A percentile compares a stretch with the other conserved stretches of the same genome.
Conservation (phyloP, 768 basidiomycete genomes). For the Steccherinum ochraceum region DNA sequence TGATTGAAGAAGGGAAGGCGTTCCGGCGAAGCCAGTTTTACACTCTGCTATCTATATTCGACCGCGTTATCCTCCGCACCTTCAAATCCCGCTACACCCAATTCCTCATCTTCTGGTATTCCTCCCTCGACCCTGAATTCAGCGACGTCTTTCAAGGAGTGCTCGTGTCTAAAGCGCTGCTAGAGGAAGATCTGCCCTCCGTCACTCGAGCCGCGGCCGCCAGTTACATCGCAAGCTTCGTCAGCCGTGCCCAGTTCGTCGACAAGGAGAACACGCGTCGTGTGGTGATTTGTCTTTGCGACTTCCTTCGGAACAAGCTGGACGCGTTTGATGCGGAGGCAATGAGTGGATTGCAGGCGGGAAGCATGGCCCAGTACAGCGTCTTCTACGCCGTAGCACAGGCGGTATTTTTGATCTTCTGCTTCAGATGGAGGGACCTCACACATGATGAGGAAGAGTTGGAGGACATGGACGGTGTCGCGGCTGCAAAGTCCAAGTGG, state of each 20-base stretch:
- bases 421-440: slow-evolving; percentile 94
- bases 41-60: slow-evolving; percentile 87
- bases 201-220: slow-evolving; percentile 90
- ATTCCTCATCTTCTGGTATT: slow-evolving; percentile 93
- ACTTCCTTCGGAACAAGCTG: slow-evolving; percentile 72
- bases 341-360: slow-evolving; percentile 28
- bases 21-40: slow-evolving; percentile 66
- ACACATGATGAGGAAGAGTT: slow-evolving; percentile 54
- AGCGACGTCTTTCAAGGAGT: slow-evolving; percentile 91
- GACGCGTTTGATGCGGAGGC: slow-evolving; percentile 57
- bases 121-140: slow-evolving; percentile 85
- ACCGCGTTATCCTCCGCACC: slow-evolving; percentile 87
- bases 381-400: slow-evolving; percentile 93
- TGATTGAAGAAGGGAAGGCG: slow-evolving; percentile 27
- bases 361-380: slow-evolving; percentile 39
- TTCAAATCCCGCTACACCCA: slow-evolving; percentile 98
- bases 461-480: slow-evolving; percentile 25
- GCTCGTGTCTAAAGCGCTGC: slow-evolving; percentile 86
- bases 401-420: slow-evolving; percentile 93
- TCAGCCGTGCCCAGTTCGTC: slow-evolving; percentile 85
- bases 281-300: slow-evolving; percentile 80
- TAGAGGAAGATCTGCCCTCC: slow-evolving; percentile 45
- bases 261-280: slow-evolving; percentile 66
- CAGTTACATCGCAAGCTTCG: slow-evolving; percentile 88
- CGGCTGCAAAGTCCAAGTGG: slow-evolving; percentile 58